Evolutionary conservation across 306 rosid genomes (phyloP).

Genomic region (Lathyrus tuberosus): DNA sequence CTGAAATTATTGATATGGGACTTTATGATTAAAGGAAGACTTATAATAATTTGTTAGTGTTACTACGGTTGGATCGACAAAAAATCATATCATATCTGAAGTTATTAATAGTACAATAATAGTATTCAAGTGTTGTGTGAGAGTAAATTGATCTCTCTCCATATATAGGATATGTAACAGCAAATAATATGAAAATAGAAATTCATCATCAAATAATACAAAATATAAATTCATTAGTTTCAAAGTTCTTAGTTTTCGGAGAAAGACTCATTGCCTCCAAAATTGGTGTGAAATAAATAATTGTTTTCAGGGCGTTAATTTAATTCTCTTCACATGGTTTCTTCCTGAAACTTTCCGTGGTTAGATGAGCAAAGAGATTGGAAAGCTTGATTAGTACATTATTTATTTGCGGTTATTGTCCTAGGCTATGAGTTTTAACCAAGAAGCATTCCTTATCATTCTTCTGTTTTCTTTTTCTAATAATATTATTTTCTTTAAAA

Average conservation of each 20-base stretch:
- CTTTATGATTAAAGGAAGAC: not conserved
- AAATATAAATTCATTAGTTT: not conserved
- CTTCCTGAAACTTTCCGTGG: not conserved
- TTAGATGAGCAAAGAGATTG: slow-evolving; percentile 25
- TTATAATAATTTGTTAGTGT: not conserved
- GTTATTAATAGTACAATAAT: not conserved
- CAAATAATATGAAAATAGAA: not conserved
- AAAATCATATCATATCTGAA: not conserved
- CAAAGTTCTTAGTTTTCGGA: not conserved
- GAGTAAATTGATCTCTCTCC: not conserved
- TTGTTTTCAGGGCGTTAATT: not conserved
- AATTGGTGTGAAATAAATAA: not conserved
- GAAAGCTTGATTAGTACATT: not conserved
- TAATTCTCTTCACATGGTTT: not conserved
- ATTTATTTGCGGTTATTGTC: slow-evolving; percentile 1
- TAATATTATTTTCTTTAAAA: not conserved
- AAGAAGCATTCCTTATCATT: slow-evolving; percentile 1
- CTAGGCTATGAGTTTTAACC: slow-evolving; percentile 20
- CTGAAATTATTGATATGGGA: not conserved
- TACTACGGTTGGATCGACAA: not conserved
- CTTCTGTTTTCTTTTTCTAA: not conserved
- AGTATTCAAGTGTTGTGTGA: not conserved
- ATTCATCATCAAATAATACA: not conserved
- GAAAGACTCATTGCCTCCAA: not conserved
- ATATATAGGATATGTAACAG: not conserved